Conservation (phyloP, 2,329 filamentous ascomycete genomes). For the Monilinia aucupariae region DNA sequence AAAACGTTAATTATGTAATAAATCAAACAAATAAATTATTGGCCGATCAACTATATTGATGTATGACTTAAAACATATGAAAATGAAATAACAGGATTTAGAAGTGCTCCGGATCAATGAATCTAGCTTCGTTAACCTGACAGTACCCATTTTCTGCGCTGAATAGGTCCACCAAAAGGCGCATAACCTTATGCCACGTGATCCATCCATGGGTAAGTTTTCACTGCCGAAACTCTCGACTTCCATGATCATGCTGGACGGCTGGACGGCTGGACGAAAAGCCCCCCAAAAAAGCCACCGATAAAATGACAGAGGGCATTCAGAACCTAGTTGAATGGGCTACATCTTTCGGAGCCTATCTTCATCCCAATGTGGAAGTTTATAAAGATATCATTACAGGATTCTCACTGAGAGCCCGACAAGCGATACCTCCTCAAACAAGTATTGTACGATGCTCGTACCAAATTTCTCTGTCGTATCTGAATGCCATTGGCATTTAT, state of each 20-base stretch:
- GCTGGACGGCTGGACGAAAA: too few species aligned
- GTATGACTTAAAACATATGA: too few species aligned
- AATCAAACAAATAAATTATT: too few species aligned
- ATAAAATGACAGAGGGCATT: constrained; percentile 22
- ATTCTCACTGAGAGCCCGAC: constrained; percentile 43
- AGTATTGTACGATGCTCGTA: constrained; percentile 49
- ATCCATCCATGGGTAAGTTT: not conserved
- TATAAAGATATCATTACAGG: constrained; percentile 47
- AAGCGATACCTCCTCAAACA: constrained; percentile 22
- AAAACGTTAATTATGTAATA: too few species aligned
- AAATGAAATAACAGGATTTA: too few species aligned
- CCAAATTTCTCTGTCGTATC: constrained; percentile 51
- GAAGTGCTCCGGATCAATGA: too few species aligned
- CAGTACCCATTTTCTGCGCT: too few species aligned
- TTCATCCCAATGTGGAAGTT: constrained; percentile 50
- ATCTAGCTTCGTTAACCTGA: too few species aligned
- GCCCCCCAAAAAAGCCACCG: not conserved
- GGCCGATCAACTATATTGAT: too few species aligned
- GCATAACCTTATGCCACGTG: too few species aligned
- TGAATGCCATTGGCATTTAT: constrained; percentile 46
- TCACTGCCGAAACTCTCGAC: not conserved
- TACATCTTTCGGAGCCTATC: constrained; percentile 40
- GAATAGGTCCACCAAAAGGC: too few species aligned
- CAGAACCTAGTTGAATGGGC: constrained; percentile 46
- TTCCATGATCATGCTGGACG: not conserved